Conservation (phyloP, 306 rosid species). For the Amphicarpaea edgeworthii region DNA sequence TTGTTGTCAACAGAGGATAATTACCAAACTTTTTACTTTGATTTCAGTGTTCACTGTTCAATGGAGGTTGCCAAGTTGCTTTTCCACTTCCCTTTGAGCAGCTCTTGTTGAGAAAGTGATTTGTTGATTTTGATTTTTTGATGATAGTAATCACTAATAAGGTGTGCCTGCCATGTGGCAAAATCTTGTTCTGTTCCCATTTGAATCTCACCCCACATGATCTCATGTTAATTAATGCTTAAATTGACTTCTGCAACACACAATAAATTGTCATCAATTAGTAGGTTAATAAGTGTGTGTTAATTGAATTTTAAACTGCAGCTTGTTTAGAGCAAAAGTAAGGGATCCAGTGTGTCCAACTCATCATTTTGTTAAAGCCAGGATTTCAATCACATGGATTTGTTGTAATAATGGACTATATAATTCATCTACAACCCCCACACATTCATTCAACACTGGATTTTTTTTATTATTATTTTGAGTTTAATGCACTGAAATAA, state of each 20-base stretch:
- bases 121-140: conserved; percentile 27
- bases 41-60: conserved; percentile 46
- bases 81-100: conserved; percentile 48
- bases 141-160: neutral
- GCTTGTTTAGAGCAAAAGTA: conserved; percentile 23
- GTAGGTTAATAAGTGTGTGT: no score
- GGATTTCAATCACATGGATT: conserved; percentile 6
- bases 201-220: conserved; percentile 35
- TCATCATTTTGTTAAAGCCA: neutral
- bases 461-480: no score
- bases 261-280: conserved; percentile 8
- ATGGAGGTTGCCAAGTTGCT: conserved; percentile 60
- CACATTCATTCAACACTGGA: neutral
- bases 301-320: neutral
- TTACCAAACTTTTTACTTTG: conserved; percentile 57
- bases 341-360: conserved; percentile 5
- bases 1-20: conserved; percentile 50
- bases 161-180: conserved; percentile 49
- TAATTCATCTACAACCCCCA: neutral
- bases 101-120: conserved; percentile 49
- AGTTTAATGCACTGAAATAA: no score
- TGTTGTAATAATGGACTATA: neutral
- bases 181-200: conserved; percentile 45
- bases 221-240: conserved; percentile 34
- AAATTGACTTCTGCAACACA: conserved; percentile 44